Evolutionary conservation across 2,329 filamentous ascomycete genomes (phyloP), one percentile per base, ranked within the genome.

Genomic region (Beauveria scarabaeidicola): DNA sequence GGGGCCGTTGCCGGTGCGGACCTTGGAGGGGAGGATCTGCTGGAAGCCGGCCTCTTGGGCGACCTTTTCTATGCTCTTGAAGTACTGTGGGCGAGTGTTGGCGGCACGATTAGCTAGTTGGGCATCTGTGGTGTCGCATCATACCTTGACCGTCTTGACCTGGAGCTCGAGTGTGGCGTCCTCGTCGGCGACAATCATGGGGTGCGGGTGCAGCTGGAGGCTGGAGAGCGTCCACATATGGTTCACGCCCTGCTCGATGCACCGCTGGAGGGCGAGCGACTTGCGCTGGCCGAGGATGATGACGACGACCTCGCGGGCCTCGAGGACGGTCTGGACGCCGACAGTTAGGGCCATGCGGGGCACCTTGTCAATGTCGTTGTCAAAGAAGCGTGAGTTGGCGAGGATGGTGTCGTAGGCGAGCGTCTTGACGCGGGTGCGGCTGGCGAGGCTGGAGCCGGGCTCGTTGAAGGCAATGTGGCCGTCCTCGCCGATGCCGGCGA

Each of bases 391-490:
- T 19, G 88, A 90, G 74, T 95, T 95, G 63, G 90, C 90, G 5
- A 92, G 76, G 62, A 94, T 91, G 50, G 90, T 95, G 73, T 94
- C 90, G 69, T 92, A 91, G 43, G 90, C 89, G 55, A 95, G 77
- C 1, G 90, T 94, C 81, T 94, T 94, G 69, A 94, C 89, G 62
- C 90, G 82, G 13, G 90, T 95, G 51, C 89, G 82, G 60, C 87
- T 91, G 65, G 83, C 82, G 62, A 95, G 76, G 61, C 86, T 90
- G 11, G 88, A 91, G 44, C 90, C 90, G 4, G 90, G 90, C 74
- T 95, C 90, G 73, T 95, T 95, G 81, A 95, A 95, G 52, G 90
- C 90, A 64, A 95, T 90, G 73, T 95, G 90, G 5, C 90, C 90
- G 69, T 95, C 90, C 59, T 90, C 87, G 32, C 90, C 90, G 59